Base-by-base conservation (phyloP, 495 filamentous ascomycete genomes). In the Podospora sp. region DNA sequence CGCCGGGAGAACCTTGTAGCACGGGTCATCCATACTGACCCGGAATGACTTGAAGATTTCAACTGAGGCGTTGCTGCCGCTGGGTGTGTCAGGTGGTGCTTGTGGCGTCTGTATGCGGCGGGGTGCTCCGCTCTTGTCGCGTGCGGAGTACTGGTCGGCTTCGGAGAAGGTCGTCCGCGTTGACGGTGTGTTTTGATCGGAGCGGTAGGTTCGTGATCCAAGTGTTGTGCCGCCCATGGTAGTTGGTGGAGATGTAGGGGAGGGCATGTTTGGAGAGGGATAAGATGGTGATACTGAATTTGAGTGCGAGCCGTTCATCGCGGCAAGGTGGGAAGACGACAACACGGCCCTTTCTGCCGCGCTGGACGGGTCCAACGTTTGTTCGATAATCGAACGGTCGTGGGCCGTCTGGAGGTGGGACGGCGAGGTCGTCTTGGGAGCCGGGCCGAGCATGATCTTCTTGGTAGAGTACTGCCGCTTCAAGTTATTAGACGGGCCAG, bases 21-120 rank as follows among this genome's bases (percentile, higher is more conserved):
- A 99, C 0, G 95, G 95, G 71, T 98, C 95, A 67, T 99, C 95
- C 89, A 97, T 94, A 69, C 90, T 93, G 68, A 99, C 95, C 27
- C 95, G 88, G 83, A 99, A 99, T 7, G 90, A 94, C 77, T 97
- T 98, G 87, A 98, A 97, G 62, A 99, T 98, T 72, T 99, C 94
- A 64, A 94, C 93, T 46, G 83, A 84, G 21, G 80, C 77, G 63
- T 80, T 81, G 69, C 79, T 80, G 4, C 76, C 73, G 58, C 80
- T 76, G 6, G 81, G 85, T 6, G 81, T 85, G 66, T 84, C 81
- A 9, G 79, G 82, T 25, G 61, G 66, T 36, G 25, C 55, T 16
- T 40, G 35, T 12, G 81, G 84, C 2, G 83, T 87, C 72, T 82
- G 83, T 63, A 80, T 78, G 18, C 83, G 75, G 22, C 84, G 82